These are phyloP conservation scores for Mycosphaerella arachidis DNA, from an alignment of 2,329 filamentous ascomycete genomes.

Conservation along the genomic window DNA sequence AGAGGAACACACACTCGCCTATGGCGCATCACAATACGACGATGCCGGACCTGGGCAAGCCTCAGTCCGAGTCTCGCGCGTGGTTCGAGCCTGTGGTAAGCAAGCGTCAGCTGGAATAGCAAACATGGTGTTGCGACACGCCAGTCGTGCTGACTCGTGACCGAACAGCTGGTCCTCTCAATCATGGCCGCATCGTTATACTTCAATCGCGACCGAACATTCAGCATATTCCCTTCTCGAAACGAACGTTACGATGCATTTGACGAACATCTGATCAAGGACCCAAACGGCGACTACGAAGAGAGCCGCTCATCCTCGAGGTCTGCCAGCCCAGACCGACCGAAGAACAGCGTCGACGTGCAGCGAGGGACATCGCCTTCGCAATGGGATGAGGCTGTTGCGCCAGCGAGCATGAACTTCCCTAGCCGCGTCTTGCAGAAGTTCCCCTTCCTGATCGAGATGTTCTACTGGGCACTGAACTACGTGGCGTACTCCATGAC, in stretches of 20 bases:
- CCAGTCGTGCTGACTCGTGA: constrained; percentile 7
- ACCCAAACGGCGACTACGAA: constrained; percentile 12
- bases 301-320: constrained; percentile 19
- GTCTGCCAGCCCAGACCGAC: constrained; percentile 32
- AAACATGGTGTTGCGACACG: background rate
- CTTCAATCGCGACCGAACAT: constrained; percentile 38
- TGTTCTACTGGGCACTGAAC: constrained; percentile 69
- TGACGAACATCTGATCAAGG: constrained; percentile 20
- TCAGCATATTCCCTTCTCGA: constrained; percentile 24
- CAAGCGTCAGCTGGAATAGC: constrained; percentile 6
- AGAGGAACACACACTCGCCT: background rate
- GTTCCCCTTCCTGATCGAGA: constrained; percentile 66
- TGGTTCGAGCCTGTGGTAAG: constrained; percentile 28
- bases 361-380: constrained; percentile 44
- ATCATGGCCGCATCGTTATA: constrained; percentile 42
- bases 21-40: constrained; percentile 1
- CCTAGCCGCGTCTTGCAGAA: constrained; percentile 62
- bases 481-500: constrained; percentile 61
- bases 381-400: constrained; percentile 38
- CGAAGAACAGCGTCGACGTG: constrained; percentile 47
- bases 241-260: constrained; percentile 10
- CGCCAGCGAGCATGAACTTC: constrained; percentile 35
- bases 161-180: constrained; percentile 37
- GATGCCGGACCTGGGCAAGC: constrained; percentile 20
- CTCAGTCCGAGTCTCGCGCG: constrained; percentile 23